Percentiles rank a stretch among this genome's conserved stretches.
Evolutionary conservation across 495 filamentous ascomycete species (phyloP).

Genomic region (Aspergillus panamensis): DNA sequence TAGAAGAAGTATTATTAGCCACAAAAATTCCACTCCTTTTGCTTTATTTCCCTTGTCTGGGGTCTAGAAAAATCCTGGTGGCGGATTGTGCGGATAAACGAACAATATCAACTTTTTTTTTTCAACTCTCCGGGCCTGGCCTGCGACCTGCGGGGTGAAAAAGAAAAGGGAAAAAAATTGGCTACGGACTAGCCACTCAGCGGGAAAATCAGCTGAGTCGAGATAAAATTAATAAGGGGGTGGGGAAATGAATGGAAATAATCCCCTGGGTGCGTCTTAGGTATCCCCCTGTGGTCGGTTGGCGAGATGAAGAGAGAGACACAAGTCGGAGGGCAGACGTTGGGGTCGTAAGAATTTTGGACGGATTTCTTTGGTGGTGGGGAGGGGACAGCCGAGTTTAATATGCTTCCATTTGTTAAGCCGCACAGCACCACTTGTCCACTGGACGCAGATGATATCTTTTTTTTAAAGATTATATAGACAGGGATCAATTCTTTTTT

Average conservation of each 20-base stretch:
- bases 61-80: conserved; percentile 6
- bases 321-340: conserved; percentile 3
- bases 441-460: no score
- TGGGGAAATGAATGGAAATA: conserved; percentile 17
- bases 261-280: background rate
- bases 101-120: conserved; percentile 14
- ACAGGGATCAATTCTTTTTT: no score
- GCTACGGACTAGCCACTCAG: background rate
- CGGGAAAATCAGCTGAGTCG: background rate
- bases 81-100: conserved; percentile 16
- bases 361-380: conserved; percentile 20
- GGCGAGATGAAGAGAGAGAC: conserved; percentile 14
- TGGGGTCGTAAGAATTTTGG: conserved; percentile 27
- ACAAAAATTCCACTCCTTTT: background rate
- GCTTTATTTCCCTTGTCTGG: background rate
- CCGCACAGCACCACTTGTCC: background rate
- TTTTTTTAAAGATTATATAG: no score
- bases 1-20: no score
- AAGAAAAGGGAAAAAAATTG: conserved; percentile 5
- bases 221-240: conserved; percentile 3
- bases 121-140: conserved; percentile 11
- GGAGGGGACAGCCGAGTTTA: conserved; percentile 14
- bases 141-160: conserved; percentile 15
- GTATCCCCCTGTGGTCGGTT: conserved; percentile 17
- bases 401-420: conserved; percentile 14